Conservation (phyloP, 2,329 filamentous ascomycete genomes). For the Monascus ruber region DNA sequence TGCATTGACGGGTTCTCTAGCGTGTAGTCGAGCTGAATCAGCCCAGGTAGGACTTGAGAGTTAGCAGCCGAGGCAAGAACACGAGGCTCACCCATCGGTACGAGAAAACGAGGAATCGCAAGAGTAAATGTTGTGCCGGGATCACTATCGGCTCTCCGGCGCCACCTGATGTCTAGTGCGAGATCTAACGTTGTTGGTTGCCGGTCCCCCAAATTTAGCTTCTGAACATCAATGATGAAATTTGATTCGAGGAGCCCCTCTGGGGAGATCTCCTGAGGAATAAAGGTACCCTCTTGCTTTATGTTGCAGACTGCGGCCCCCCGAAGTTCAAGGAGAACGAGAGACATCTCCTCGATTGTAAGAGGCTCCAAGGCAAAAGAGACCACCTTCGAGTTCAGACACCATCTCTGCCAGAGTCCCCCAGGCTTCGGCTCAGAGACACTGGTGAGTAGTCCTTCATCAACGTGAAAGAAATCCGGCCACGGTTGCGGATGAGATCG, state of each 20-base stretch:
- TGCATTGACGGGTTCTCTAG: conserved; percentile 93
- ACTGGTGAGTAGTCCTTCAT: conserved; percentile 27
- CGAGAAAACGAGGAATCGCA: conserved; percentile 65
- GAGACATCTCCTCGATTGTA: conserved; percentile 51
- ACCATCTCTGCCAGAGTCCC: conserved; percentile 74
- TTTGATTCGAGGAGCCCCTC: conserved; percentile 59
- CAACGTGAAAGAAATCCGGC: conserved; percentile 72
- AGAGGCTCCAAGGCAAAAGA: conserved; percentile 62
- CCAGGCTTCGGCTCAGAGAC: conserved; percentile 24
- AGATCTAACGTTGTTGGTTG: conserved; percentile 64
- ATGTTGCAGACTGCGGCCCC: conserved; percentile 51
- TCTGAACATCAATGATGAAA: conserved; percentile 66
- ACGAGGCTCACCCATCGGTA: conserved; percentile 75
- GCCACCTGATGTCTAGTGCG: conserved; percentile 66
- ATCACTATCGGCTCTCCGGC: conserved; percentile 37
- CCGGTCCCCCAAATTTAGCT: conserved; percentile 70
- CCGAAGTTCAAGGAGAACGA: conserved; percentile 50
- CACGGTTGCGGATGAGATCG: conserved; percentile 66
- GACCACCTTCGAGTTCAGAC: conserved; percentile 56
- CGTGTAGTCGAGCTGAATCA: conserved; percentile 49
- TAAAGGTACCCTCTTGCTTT: conserved; percentile 20
- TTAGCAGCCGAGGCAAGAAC: conserved; percentile 49
- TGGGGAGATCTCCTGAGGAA: conserved; percentile 41
- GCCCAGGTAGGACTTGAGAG: conserved; percentile 20
- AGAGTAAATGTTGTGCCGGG: conserved; percentile 54